Base-by-base conservation (phyloP, 139 green algal genomes). In the Spirogloea muscicola region DNA sequence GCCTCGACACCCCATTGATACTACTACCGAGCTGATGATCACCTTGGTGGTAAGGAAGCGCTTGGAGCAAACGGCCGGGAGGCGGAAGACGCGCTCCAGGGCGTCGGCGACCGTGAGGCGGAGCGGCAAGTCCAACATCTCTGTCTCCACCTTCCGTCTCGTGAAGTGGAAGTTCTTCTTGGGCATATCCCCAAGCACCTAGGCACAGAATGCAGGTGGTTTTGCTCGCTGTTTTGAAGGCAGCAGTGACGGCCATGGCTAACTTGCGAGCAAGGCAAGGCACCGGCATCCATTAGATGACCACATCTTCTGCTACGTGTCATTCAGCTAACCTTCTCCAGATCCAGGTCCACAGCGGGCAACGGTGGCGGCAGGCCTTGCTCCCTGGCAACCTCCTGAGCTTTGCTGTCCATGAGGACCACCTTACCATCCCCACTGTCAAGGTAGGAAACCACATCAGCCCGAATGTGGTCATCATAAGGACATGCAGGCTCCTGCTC, bases 11-110 rank as follows among this genome's bases (percentile, higher is more conserved):
- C n/a, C n/a, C n/a, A n/a, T n/a, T n/a, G n/a, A n/a, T n/a, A n/a
- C n/a, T n/a, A n/a, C n/a, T n/a, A n/a, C n/a, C n/a, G n/a, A n/a
- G n/a, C n/a, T n/a, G n/a, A n/a, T n/a, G n/a, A 21, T 67, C 21
- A 96, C 94, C 88, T 98, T 98, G 78, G 89, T 96, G 69, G 94
- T 98, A 21, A 98, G 84, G 89, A 98, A 98, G 49, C 94, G 87
- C 85, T 98, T 98, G 58, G 89, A 96, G 86, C 90, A 89, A 0
- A 98, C 94, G 7, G 80, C 83, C 6, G 93, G 94, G 77, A 98
- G 84, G 25, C 88, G 72, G 74, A 99, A 85, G 79, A 99, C 90
- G 3, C 78, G 74, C 34, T 89, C 51, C 55, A 98, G 87, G 3
- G 91, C 74, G 21, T 79, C 79, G 38, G 49, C 34, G 0, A 79